These are phyloP conservation scores for Coemansia asiatica DNA, from an alignment of 192 early-diverging fungal genomes.

Conservation along the genomic window DNA sequence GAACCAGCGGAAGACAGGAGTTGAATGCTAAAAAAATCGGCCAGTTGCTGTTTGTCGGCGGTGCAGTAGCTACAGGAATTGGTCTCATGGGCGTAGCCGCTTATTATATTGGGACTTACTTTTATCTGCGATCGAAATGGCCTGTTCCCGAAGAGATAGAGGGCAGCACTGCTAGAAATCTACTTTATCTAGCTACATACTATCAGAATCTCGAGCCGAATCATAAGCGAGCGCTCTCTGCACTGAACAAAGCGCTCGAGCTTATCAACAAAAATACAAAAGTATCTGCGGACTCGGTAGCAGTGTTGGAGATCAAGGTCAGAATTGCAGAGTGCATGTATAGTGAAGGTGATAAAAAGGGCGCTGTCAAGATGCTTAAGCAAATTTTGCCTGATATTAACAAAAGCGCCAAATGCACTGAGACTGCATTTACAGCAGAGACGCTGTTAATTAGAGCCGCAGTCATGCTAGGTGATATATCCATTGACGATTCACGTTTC, in stretches of 20 bases:
- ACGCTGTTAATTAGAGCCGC: slow-evolving; percentile 20
- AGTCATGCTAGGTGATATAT: slow-evolving; percentile 19
- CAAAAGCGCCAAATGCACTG: neutral
- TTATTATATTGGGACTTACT: slow-evolving; percentile 30
- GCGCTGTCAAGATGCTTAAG: slow-evolving; percentile 12
- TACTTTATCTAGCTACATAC: slow-evolving; percentile 40
- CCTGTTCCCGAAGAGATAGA: slow-evolving; percentile 26
- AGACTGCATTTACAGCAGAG: slow-evolving; percentile 10
- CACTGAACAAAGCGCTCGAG: slow-evolving; percentile 27
- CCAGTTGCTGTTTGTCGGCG: slow-evolving; percentile 9
- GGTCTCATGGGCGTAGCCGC: slow-evolving; percentile 20
- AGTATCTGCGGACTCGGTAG: slow-evolving; percentile 13
- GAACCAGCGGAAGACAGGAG: slow-evolving; percentile 14
- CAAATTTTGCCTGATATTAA: slow-evolving; percentile 11
- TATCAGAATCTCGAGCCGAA: slow-evolving; percentile 25
- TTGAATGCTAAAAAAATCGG: slow-evolving; percentile 24
- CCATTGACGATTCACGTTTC: slow-evolving; percentile 1
- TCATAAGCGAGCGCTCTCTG: slow-evolving; percentile 20
- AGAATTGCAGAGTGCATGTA: slow-evolving; percentile 37
- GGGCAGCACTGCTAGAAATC: slow-evolving; percentile 9
- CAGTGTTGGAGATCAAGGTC: slow-evolving; percentile 28
- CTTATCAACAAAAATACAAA: slow-evolving; percentile 3
- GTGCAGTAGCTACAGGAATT: slow-evolving; percentile 6
- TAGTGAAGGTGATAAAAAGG: slow-evolving; percentile 8
- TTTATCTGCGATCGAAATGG: slow-evolving; percentile 30